Conservation (phyloP, 768 basidiomycete species). For the Phylloporus sp. region DNA sequence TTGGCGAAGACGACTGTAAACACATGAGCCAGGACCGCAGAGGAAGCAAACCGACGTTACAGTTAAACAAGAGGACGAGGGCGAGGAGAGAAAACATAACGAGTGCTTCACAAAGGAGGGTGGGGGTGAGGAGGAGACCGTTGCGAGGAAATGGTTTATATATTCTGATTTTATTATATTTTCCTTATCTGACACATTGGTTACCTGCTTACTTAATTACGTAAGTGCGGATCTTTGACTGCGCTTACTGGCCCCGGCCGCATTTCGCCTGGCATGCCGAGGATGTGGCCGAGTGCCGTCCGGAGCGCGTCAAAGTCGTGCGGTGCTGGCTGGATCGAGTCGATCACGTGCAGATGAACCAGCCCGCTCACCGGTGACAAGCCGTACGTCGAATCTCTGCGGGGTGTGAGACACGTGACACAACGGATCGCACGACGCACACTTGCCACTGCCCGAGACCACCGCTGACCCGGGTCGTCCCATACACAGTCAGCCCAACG, state of each 20-base stretch:
- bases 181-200: neutral
- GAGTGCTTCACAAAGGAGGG: slow-evolving; percentile 20
- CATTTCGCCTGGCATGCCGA: slow-evolving; percentile 14
- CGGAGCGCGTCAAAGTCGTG: slow-evolving; percentile 65
- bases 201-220: slow-evolving; percentile 8
- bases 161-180: neutral
- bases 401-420: neutral
- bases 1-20: slow-evolving; percentile 24
- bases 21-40: slow-evolving; percentile 3
- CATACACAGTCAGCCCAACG: slow-evolving; percentile 53
- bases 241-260: neutral
- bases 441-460: slow-evolving; percentile 67
- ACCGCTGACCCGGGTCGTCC: slow-evolving; percentile 61
- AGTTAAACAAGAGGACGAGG: slow-evolving; percentile 43
- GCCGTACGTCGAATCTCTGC: slow-evolving; percentile 66
- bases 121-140: slow-evolving; percentile 3
- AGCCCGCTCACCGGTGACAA: slow-evolving; percentile 68
- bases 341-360: slow-evolving; percentile 59
- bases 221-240: slow-evolving; percentile 9
- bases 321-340: slow-evolving; percentile 77
- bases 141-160: neutral
- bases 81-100: slow-evolving; percentile 44
- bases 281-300: slow-evolving; percentile 25
- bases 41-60: slow-evolving; percentile 19
- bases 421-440: slow-evolving; percentile 36